Percentiles rank a stretch among this genome's conserved stretches.
These are phyloP conservation scores for Vigna hirtella DNA, from an alignment of 306 rosid genomes.

Conservation along the genomic window DNA sequence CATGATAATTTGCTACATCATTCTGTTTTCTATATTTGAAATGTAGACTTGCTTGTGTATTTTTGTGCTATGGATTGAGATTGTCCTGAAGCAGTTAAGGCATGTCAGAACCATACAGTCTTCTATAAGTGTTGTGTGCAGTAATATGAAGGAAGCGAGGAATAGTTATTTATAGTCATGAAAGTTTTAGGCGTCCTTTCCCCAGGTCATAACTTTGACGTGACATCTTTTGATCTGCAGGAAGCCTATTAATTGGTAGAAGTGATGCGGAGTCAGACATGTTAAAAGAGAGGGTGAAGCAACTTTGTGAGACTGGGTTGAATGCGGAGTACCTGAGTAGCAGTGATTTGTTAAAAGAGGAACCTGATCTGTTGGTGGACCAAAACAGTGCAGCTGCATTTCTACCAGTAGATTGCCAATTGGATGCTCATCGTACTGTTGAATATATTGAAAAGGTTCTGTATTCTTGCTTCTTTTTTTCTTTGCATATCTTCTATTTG, in stretches of 20 bases:
- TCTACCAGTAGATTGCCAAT: conserved; percentile 82
- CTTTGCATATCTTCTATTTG: conserved; percentile 16
- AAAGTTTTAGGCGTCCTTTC: conserved; percentile 2
- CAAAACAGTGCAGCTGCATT: conserved; percentile 73
- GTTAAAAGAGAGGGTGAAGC: conserved; percentile 68
- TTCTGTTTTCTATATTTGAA: not conserved
- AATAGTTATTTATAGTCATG: conserved; percentile 16
- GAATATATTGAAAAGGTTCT: conserved; percentile 72
- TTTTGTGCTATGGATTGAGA: not conserved
- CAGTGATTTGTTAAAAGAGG: conserved; percentile 65
- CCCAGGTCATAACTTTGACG: not conserved
- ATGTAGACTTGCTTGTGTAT: not conserved
- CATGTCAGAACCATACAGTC: conserved; percentile 23
- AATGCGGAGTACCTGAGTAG: conserved; percentile 69
- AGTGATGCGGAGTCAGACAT: conserved; percentile 62
- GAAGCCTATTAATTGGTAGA: conserved; percentile 81
- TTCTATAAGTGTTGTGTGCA: conserved; percentile 1
- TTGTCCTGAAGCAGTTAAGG: conserved; percentile 8
- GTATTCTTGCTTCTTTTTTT: conserved; percentile 9
- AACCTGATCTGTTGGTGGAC: conserved; percentile 76
- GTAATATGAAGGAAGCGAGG: conserved; percentile 11
- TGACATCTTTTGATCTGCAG: conserved; percentile 50
- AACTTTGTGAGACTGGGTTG: conserved; percentile 68
- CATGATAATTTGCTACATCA: not conserved
- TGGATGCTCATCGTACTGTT: conserved; percentile 78